Evolutionary conservation across 2,329 filamentous ascomycete genomes (phyloP).

Genomic region (Ploettnerulaceae sp.): DNA sequence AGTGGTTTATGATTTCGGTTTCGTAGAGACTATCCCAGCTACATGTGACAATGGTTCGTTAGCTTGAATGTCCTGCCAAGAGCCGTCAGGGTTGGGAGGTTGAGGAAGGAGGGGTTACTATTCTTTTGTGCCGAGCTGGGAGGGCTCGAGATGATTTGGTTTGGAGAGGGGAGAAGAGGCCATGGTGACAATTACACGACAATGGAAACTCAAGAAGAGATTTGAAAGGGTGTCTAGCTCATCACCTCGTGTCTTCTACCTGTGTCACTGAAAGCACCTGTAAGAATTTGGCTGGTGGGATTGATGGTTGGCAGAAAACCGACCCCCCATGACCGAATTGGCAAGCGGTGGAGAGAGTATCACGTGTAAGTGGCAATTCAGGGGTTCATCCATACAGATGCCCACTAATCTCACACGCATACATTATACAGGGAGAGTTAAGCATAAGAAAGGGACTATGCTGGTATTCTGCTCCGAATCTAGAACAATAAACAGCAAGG

Average conservation of each 20-base stretch:
- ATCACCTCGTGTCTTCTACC: too few species aligned
- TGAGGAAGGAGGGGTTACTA: conserved; percentile 52
- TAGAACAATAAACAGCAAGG: conserved; percentile 30
- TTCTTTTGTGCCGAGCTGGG: conserved; percentile 76
- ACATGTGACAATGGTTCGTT: neutral
- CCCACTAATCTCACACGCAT: conserved; percentile 13
- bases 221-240: neutral
- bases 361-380: neutral
- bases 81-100: neutral
- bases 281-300: neutral
- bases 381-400: too few species aligned
- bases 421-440: conserved; percentile 7
- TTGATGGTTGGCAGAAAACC: conserved; percentile 9
- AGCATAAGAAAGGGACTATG: conserved; percentile 22
- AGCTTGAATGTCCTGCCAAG: neutral
- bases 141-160: conserved; percentile 70
- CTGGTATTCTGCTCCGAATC: conserved; percentile 34
- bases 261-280: neutral
- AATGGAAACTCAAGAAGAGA: neutral
- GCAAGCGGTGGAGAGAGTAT: conserved; percentile 12
- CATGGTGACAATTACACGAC: conserved; percentile 16
- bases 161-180: conserved; percentile 33
- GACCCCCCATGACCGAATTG: conserved; percentile 6
- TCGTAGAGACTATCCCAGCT: conserved; percentile 76
- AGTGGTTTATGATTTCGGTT: conserved; percentile 66